phyloP scores from a whole-genome alignment of 768 basidiomycete genomes.

The Boletellus emodensis region DNA sequence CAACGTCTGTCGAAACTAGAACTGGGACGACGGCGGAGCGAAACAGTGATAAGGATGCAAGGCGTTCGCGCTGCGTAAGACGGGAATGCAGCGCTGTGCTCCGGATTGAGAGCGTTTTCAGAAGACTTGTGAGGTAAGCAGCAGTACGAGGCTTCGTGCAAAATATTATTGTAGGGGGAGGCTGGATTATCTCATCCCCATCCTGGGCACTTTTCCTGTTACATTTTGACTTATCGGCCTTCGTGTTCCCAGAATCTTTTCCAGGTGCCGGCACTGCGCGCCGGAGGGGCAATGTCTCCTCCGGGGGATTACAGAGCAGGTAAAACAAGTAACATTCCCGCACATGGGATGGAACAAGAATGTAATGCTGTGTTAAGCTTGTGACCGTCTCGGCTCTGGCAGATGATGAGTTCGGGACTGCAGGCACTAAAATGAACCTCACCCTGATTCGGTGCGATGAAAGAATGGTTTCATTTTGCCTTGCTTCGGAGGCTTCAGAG shows the following conservation, averaged over 20 bases:
- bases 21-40: slow-evolving; percentile 84
- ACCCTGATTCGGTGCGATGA: slow-evolving; percentile 74
- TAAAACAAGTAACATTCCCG: slow-evolving; percentile 90
- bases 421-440: slow-evolving; percentile 26
- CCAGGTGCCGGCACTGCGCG: slow-evolving; percentile 54
- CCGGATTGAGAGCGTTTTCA: slow-evolving; percentile 77
- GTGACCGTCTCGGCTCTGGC: slow-evolving; percentile 84
- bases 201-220: slow-evolving; percentile 31
- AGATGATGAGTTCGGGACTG: not conserved
- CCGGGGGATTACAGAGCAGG: slow-evolving; percentile 85
- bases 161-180: slow-evolving; percentile 97
- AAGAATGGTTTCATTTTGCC: slow-evolving; percentile 89
- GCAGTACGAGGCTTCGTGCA: slow-evolving; percentile 81
- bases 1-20: slow-evolving; percentile 92
- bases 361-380: slow-evolving; percentile 81
- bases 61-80: slow-evolving; percentile 85
- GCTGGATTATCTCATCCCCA: slow-evolving; percentile 58
- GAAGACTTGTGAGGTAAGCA: slow-evolving; percentile 78
- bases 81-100: slow-evolving; percentile 90
- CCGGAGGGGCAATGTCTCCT: slow-evolving; percentile 64
- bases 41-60: slow-evolving; percentile 82
- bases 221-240: slow-evolving; percentile 32
- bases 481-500: slow-evolving; percentile 62
- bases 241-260: slow-evolving; percentile 14
- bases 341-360: slow-evolving; percentile 92